A percentile compares a stretch with the other conserved stretches of the same genome.
Conservation (phyloP, 257 asterid species). For the Petrea volubilis region DNA sequence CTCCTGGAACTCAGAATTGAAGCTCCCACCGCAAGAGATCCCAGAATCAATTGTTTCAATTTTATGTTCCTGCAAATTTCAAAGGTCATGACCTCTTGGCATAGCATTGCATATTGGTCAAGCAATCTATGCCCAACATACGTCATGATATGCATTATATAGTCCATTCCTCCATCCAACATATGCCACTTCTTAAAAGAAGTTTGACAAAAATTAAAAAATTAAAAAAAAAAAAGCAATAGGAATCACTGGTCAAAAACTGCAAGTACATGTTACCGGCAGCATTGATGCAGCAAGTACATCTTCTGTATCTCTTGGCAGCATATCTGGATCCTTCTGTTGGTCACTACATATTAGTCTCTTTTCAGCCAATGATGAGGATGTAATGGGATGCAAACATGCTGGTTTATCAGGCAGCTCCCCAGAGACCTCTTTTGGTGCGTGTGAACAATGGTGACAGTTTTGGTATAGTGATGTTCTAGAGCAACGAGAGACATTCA, state of each 20-base stretch:
- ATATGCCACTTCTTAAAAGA: conserved; percentile 16
- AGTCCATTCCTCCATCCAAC: background rate
- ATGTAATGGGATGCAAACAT: conserved; percentile 17
- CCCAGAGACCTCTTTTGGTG: conserved; percentile 30
- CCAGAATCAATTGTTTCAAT: conserved; percentile 20
- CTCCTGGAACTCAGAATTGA: conserved; percentile 36
- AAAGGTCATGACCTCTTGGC: conserved; percentile 11
- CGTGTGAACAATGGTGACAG: conserved; percentile 27
- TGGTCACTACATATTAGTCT: conserved; percentile 22
- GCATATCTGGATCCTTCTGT: conserved; percentile 26
- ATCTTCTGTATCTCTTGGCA: conserved; percentile 34
- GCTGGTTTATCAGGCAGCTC: conserved; percentile 24
- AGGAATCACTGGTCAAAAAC: conserved; percentile 16
- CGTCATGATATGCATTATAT: background rate
- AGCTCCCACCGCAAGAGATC: conserved; percentile 24
- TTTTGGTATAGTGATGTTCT: conserved; percentile 34
- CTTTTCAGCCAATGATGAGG: conserved; percentile 29
- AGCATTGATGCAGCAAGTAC: conserved; percentile 23
- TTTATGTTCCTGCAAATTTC: conserved; percentile 36
- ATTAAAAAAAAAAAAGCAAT: conserved; percentile 15
- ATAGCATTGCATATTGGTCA: conserved; percentile 2
- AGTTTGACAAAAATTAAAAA: no score
- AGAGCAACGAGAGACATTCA: conserved; percentile 31
- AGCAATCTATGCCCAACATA: conserved; percentile 3
- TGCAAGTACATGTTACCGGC: conserved; percentile 34